phyloP scores from a whole-genome alignment of 345 rosid genomes.

The Turritis glabra region DNA sequence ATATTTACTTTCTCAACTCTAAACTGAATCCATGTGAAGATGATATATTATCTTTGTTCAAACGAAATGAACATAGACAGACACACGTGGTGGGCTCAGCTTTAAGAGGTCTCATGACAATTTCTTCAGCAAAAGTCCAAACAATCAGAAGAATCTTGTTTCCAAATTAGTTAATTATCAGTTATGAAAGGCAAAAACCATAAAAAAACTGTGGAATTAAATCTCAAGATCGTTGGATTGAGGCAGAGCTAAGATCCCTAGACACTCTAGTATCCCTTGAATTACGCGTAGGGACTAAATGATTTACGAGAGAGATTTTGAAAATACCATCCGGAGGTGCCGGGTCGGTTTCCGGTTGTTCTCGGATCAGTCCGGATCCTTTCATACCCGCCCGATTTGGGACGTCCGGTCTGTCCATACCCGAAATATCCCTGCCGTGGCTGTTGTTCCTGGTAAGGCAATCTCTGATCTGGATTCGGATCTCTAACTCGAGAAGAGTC shows the following conservation, averaged over 20 bases:
- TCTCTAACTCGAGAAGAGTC: slow-evolving; percentile 15
- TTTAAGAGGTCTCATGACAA: background rate
- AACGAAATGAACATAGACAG: background rate
- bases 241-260: background rate
- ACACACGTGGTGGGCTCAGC: background rate
- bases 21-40: background rate
- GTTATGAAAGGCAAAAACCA: background rate
- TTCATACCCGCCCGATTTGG: slow-evolving; percentile 72
- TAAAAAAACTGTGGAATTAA: background rate
- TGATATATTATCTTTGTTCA: too few relatives aligned
- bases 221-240: background rate
- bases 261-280: background rate
- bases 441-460: slow-evolving; percentile 18
- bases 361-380: slow-evolving; percentile 52
- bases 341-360: slow-evolving; percentile 67
- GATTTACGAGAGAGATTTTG: background rate
- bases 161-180: background rate
- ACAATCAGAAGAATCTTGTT: background rate
- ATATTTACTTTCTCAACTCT: background rate
- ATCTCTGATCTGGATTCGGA: slow-evolving; percentile 15
- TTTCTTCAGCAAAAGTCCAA: background rate
- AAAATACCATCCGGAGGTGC: slow-evolving; percentile 66
- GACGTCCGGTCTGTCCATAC: slow-evolving; percentile 60
- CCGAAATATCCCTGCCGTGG: slow-evolving; percentile 42
- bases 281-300: background rate